These are phyloP conservation scores for Sphaerobolus stellatus DNA, from an alignment of 1,284 basidiomycete species.

Conservation along the genomic window DNA sequence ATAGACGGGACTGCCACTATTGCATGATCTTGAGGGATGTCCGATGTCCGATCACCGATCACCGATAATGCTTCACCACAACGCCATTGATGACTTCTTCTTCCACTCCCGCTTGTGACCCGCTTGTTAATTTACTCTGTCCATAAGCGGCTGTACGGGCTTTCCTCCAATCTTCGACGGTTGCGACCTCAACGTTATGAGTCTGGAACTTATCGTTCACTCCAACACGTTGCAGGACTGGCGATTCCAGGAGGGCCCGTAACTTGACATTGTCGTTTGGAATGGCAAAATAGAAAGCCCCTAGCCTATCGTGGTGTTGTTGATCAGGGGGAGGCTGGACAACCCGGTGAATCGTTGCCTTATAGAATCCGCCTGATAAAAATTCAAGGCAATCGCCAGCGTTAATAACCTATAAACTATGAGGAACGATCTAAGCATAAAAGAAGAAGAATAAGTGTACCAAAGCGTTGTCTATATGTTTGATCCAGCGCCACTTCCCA, in stretches of 20 bases:
- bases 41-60: constrained; percentile 8
- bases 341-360: constrained; percentile 47
- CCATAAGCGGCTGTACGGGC: constrained; percentile 38
- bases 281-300: constrained; percentile 51
- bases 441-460: constrained; percentile 33
- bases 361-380: constrained; percentile 53
- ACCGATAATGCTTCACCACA: constrained; percentile 52
- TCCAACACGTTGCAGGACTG: constrained; percentile 37
- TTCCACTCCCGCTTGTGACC: constrained; percentile 37
- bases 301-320: constrained; percentile 43
- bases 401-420: constrained; percentile 45
- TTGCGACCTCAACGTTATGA: constrained; percentile 26
- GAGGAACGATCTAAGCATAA: constrained; percentile 30
- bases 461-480: constrained; percentile 58
- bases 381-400: constrained; percentile 59
- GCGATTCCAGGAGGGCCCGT: constrained; percentile 39
- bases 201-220: constrained; percentile 22
- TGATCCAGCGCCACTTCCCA: constrained; percentile 58
- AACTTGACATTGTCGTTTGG: constrained; percentile 37
- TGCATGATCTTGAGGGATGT: too few species aligned
- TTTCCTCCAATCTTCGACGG: constrained; percentile 39
- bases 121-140: constrained; percentile 32
- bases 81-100: constrained; percentile 47
- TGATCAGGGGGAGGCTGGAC: constrained; percentile 51
- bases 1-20: too few species aligned